Evolutionary conservation across 2,329 filamentous ascomycete species (phyloP), one percentile per base, ranked within the genome.

Genomic region (Fonsecaea monophora): DNA sequence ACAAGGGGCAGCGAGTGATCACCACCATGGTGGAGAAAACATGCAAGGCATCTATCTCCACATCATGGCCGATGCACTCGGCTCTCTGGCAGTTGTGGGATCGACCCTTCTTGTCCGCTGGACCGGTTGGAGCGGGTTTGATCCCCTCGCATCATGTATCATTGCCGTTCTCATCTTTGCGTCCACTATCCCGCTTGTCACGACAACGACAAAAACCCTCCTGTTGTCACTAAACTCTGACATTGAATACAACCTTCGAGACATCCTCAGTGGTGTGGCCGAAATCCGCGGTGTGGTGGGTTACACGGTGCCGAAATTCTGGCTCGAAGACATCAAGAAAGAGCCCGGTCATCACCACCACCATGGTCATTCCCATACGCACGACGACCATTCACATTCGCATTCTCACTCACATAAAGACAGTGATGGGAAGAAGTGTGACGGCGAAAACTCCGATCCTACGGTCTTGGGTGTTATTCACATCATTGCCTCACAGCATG

Each of bases 11-110:
- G 72, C 69, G n/a, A 66, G 61, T 32, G 68, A 71, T 9, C 78
- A 81, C 65, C 80, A 81, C n/a, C 90, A 94, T 74, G 90, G 92
- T 68, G 97, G 97, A 77, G 95, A 99, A 74, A 99, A 99, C 76
- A 97, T 99, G 94, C 87, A 95, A 73, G 95, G 95, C 12, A 98
- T 99, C 71, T 99, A 96, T 78, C 83, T 99, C 21, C 95, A 99
- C 75, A 92, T 99, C 59, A 84, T 98, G 34, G 95, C 95, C 5
- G 95, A 99, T 77, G 96, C 95, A 0, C 88, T 98, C 35, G 95
- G 95, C 32, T 97, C 94, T 62, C 91, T 94, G 1, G 95, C 95
- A 0, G 95, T 99, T 56, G 97, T 99, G 68, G 87, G 93, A 38
- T 97, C 93, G 7, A 99, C 95, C 0, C 82, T 92, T 0, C 83